A percentile compares a stretch with the other conserved stretches of the same genome.
phyloP scores from a whole-genome alignment of 2,329 filamentous ascomycete species.

The Microsporum canis region DNA sequence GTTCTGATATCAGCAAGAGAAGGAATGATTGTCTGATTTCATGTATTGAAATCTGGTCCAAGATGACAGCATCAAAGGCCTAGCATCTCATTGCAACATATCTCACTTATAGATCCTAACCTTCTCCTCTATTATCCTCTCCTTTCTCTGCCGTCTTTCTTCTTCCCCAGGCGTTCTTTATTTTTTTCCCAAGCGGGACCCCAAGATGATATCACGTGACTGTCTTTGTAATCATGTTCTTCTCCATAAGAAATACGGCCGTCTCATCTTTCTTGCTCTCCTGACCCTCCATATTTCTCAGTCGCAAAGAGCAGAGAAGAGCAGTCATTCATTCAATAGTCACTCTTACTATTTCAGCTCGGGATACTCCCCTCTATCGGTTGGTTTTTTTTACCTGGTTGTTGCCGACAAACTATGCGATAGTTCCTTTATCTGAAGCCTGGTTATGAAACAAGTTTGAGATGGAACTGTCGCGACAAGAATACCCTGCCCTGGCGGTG shows the following conservation, averaged over 20 bases:
- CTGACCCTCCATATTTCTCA: background rate
- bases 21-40: background rate
- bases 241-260: background rate
- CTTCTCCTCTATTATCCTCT: background rate
- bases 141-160: background rate
- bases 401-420: background rate
- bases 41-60: background rate
- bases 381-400: background rate
- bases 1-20: background rate
- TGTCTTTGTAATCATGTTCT: background rate
- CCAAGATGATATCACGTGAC: background rate
- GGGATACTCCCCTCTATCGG: background rate
- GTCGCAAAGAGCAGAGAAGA: background rate
- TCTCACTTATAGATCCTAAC: background rate
- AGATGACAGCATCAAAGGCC: background rate
- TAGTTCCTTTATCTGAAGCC: background rate
- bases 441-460: slow-evolving; percentile 4
- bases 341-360: background rate
- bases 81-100: background rate
- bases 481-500: slow-evolving; percentile 93
- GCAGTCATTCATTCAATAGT: slow-evolving; percentile 3
- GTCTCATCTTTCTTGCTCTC: background rate
- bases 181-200: background rate
- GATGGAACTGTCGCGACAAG: slow-evolving; percentile 71
- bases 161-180: background rate